Base-by-base conservation (phyloP, 1,139 yeast genomes). In the Pneumocystis canis region DNA sequence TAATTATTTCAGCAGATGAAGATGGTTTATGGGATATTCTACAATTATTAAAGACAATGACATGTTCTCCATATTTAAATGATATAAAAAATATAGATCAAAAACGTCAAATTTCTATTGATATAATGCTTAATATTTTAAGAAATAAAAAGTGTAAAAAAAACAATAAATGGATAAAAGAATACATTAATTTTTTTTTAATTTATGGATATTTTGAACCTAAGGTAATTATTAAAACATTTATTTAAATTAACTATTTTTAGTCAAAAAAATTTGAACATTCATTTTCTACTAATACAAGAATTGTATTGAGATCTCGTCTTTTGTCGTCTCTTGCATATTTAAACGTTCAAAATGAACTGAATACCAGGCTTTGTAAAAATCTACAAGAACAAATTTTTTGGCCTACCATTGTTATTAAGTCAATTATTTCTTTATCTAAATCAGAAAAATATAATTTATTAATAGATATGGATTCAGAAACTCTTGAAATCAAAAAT, bases 61-160 rank as follows among this genome's bases (percentile, higher is more conserved):
- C 32, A 59, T 60, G 37, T 47, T 41, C 57, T 4, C 70, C 67
- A 16, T 72, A 72, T 3, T 72, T 73, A 59, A 72, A 73, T 58
- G 67, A 65, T 20, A 72, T 73, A 41, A 69, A 75, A 7, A 69
- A 77, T 28, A 82, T 79, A 65, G 80, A 79, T 66, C 74, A 79
- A 11, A 77, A 82, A 64, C 82, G 80, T 70, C 89, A 92, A 84
- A 79, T 81, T 11, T 73, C 88, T 61, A 96, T 89, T 71, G 81
- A 82, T 64, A 70, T 87, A 33, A 76, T 86, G 28, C 80, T 80
- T 62, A 73, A 88, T 18, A 76, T 84, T 47, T 68, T 57, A 57
- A 35, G 41, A 57, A 57, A 57, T 25, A 39, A 57, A 14, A 57
- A 39, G 14, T 35, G 37, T 14, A 35, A 25, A 9, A 35, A 57